Percentiles rank a stretch among this genome's conserved stretches.
Evolutionary conservation across 352 stramenopile genomes (phyloP).

Genomic region (Pythium rishiriense): DNA sequence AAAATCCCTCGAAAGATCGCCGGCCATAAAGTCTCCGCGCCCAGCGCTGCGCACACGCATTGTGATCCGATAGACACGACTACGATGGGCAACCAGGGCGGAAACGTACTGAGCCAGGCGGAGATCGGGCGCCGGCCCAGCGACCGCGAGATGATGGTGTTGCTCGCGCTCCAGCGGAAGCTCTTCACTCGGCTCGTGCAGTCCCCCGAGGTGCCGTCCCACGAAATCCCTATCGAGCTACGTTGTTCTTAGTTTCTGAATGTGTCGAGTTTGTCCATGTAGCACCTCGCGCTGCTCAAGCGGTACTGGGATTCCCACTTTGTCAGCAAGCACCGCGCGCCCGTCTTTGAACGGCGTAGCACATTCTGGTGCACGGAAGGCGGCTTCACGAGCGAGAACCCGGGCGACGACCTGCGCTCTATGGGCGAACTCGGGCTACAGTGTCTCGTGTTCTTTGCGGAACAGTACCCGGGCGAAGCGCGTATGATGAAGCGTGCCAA

Average conservation of each 20-base stretch:
- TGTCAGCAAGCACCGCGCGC: conserved; percentile 31
- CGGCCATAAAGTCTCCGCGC: too few relatives aligned
- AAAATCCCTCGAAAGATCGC: conserved; percentile 13
- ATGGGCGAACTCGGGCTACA: conserved; percentile 62
- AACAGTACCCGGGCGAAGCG: conserved; percentile 55
- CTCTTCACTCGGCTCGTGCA: conserved; percentile 57
- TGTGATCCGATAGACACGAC: too few relatives aligned
- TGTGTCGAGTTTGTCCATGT: neutral
- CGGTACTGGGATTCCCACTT: conserved; percentile 60
- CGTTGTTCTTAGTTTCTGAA: neutral
- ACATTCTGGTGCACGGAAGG: conserved; percentile 43
- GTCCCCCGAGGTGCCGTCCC: conserved; percentile 69
- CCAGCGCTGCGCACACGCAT: too few relatives aligned
- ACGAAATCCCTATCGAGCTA: too few relatives aligned
- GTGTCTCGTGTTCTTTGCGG: conserved; percentile 69
- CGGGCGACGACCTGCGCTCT: conserved; percentile 49
- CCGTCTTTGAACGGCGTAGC: conserved; percentile 43
- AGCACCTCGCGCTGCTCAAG: conserved; percentile 64
- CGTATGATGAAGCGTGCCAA: conserved; percentile 64
- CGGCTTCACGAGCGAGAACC: conserved; percentile 56
- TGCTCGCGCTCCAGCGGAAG: conserved; percentile 64
- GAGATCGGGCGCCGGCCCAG: conserved; percentile 49
- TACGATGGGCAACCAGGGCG: conserved; percentile 55
- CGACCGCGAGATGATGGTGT: conserved; percentile 61
- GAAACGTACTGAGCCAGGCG: conserved; percentile 33